phyloP scores from a whole-genome alignment of 805 yeast genomes.

The Starmerella floris region DNA sequence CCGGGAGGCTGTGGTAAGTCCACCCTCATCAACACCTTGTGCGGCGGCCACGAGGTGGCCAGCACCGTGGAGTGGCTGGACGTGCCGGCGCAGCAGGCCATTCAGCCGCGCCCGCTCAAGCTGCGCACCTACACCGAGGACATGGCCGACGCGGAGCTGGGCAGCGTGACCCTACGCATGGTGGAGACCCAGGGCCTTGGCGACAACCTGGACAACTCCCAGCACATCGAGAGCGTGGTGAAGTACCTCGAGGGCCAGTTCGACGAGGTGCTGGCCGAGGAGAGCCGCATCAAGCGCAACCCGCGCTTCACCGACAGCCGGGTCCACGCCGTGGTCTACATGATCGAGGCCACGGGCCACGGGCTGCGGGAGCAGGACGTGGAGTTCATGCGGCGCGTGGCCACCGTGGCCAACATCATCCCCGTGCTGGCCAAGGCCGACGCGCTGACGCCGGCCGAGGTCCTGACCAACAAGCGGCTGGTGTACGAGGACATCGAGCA shows the following conservation, averaged over 20 bases:
- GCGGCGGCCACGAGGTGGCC: slow-evolving; percentile 63
- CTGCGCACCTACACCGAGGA: slow-evolving; percentile 23
- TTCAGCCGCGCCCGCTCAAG: slow-evolving; percentile 22
- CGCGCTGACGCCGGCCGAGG: slow-evolving; percentile 66
- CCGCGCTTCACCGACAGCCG: slow-evolving; percentile 59
- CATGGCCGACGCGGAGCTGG: slow-evolving; percentile 19
- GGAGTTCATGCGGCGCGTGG: slow-evolving; percentile 61
- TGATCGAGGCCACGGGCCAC: slow-evolving; percentile 49
- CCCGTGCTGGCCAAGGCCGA: slow-evolving; percentile 83
- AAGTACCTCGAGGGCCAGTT: slow-evolving; percentile 57
- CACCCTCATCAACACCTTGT: slow-evolving; percentile 80
- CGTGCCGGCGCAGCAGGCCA: slow-evolving; percentile 22
- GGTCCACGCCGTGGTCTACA: slow-evolving; percentile 66
- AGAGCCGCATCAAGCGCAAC: slow-evolving; percentile 58
- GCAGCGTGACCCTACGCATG: slow-evolving; percentile 35
- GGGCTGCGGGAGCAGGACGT: slow-evolving; percentile 59
- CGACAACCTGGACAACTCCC: slow-evolving; percentile 53
- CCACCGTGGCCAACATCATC: slow-evolving; percentile 67
- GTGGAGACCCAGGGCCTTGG: slow-evolving; percentile 70
- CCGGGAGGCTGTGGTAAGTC: slow-evolving; percentile 84
- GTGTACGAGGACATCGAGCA: slow-evolving; percentile 63
- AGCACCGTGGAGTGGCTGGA: slow-evolving; percentile 21
- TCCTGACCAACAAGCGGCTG: slow-evolving; percentile 57
- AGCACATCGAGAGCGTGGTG: slow-evolving; percentile 38
- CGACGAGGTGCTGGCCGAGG: slow-evolving; percentile 60